Percentiles rank a stretch among this genome's conserved stretches.
phyloP scores from a whole-genome alignment of 2,329 filamentous ascomycete genomes.

The Akanthomyces dipterigenus region DNA sequence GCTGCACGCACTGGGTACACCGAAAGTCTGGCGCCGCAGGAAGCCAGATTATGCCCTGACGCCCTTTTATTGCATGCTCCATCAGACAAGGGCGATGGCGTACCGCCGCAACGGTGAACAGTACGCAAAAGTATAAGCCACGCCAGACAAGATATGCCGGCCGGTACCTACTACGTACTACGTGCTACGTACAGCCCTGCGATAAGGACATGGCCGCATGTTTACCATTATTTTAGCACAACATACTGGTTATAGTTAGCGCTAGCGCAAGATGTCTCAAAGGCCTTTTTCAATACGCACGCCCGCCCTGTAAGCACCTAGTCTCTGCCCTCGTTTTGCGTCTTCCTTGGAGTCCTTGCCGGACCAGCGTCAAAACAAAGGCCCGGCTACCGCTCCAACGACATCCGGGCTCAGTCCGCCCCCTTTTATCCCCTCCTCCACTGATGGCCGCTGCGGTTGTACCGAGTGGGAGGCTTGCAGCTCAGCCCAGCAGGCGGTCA shows the following conservation, averaged over 20 bases:
- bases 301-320: neutral
- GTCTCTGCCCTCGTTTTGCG: neutral
- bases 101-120: neutral
- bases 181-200: too few species aligned
- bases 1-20: too few species aligned
- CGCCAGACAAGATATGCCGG: neutral
- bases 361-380: neutral
- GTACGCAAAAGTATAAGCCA: neutral
- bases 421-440: neutral
- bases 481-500: neutral
- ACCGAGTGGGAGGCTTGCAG: neutral
- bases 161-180: too few species aligned
- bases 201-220: neutral
- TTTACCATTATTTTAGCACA: neutral
- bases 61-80: too few species aligned
- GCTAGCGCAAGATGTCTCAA: neutral
- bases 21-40: neutral
- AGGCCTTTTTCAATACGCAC: neutral
- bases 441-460: neutral
- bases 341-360: neutral
- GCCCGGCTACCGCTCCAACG: constrained; percentile 1
- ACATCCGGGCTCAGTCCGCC: neutral
- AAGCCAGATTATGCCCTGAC: neutral
- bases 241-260: too few species aligned
- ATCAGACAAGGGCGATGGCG: neutral